Percentiles rank a stretch among this genome's conserved stretches.
Evolutionary conservation across 2,329 filamentous ascomycete genomes (phyloP).

Genomic region (Aspergillus sp.): DNA sequence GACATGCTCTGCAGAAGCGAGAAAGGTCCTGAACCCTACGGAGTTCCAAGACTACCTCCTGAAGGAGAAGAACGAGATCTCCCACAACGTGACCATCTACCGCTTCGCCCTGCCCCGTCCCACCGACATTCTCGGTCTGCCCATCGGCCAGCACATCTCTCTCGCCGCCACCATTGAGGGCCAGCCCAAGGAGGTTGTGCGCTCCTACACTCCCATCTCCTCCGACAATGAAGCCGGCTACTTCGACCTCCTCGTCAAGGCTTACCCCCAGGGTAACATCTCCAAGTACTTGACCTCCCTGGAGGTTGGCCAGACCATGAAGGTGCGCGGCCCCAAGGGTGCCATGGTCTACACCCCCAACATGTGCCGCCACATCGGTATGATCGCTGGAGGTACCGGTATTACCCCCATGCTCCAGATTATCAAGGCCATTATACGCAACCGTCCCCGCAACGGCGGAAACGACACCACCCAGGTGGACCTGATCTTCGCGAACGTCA

Average conservation of each 20-base stretch:
- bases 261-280: slow-evolving; percentile 96
- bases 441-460: slow-evolving; percentile 61
- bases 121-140: slow-evolving; percentile 84
- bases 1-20: slow-evolving; percentile 56
- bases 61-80: slow-evolving; percentile 90
- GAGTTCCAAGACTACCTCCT: slow-evolving; percentile 91
- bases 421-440: slow-evolving; percentile 83
- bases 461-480: slow-evolving; percentile 88
- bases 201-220: slow-evolving; percentile 89
- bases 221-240: slow-evolving; percentile 85
- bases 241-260: slow-evolving; percentile 97
- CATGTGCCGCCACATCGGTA: slow-evolving; percentile 94
- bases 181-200: slow-evolving; percentile 76
- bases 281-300: slow-evolving; percentile 86
- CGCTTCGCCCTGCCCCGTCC: slow-evolving; percentile 81
- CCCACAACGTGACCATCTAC: slow-evolving; percentile 99
- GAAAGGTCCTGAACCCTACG: slow-evolving; percentile 82
- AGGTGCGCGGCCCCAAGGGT: slow-evolving; percentile 90
- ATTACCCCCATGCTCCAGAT: slow-evolving; percentile 99
- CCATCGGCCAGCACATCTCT: slow-evolving; percentile 98
- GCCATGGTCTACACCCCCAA: slow-evolving; percentile 97
- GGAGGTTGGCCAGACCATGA: slow-evolving; percentile 80
- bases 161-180: slow-evolving; percentile 81
- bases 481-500: slow-evolving; percentile 96
- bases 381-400: slow-evolving; percentile 96